Conservation (phyloP, 768 basidiomycete species). For the Hygrophoropsis aurantiaca region DNA sequence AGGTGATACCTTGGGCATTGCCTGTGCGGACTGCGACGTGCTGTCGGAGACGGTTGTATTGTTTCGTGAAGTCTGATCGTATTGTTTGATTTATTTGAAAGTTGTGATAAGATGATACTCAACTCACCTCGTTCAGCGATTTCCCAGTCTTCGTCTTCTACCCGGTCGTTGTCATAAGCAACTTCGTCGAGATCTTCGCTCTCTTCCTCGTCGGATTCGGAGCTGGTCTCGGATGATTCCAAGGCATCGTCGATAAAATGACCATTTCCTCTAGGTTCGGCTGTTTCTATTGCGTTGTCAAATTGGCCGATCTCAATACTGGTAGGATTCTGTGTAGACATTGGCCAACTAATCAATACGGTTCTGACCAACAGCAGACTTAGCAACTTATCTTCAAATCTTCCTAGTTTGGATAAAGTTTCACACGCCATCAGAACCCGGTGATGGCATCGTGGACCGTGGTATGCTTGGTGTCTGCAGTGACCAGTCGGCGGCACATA, state of each 20-base stretch:
- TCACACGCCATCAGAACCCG: not conserved
- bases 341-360: conserved; percentile 2
- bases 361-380: not conserved
- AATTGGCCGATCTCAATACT: conserved; percentile 54
- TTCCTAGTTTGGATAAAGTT: not conserved
- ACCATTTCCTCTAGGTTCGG: conserved; percentile 14
- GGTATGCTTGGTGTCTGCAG: conserved; percentile 1
- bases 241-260: conserved; percentile 47
- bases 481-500: conserved; percentile 5
- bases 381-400: not conserved
- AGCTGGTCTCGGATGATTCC: conserved; percentile 27
- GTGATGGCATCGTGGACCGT: conserved; percentile 25
- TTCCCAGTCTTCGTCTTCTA: conserved; percentile 90
- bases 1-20: conserved; percentile 57
- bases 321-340: conserved; percentile 17
- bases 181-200: conserved; percentile 42
- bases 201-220: conserved; percentile 22
- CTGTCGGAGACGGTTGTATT: conserved; percentile 92
- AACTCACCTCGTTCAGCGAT: conserved; percentile 74
- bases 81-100: conserved; percentile 1
- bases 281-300: conserved; percentile 52
- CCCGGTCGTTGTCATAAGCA: conserved; percentile 55
- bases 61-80: conserved; percentile 90
- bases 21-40: conserved; percentile 84
- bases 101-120: not conserved